Evolutionary conservation across 1,284 basidiomycete genomes (phyloP).

Genomic region (Moesziomyces sp.): DNA sequence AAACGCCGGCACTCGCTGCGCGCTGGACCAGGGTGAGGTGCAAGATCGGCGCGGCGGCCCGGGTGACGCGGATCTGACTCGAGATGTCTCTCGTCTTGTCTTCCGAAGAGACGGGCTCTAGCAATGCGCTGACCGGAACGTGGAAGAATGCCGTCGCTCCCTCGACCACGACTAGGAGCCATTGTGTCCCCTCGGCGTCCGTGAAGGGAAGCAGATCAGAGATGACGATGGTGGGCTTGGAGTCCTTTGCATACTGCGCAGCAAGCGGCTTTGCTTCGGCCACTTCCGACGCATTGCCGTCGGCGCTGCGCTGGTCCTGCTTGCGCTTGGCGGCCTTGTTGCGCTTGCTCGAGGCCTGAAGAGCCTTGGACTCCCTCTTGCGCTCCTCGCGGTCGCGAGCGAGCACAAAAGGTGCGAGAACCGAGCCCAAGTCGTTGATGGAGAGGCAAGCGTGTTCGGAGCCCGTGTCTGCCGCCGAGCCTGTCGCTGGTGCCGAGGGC

Average conservation of each 20-base stretch:
- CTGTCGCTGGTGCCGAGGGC: conserved; percentile 1
- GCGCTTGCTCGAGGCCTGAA: conserved; percentile 35
- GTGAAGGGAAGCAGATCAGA: conserved; percentile 42
- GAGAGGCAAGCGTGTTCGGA: conserved; percentile 31
- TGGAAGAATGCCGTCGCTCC: conserved; percentile 58
- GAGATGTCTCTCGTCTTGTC: conserved; percentile 35
- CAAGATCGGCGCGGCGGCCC: conserved; percentile 46
- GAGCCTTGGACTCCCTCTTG: conserved; percentile 31
- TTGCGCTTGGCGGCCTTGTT: conserved; percentile 39
- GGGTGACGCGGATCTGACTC: conserved; percentile 23
- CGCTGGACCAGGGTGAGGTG: conserved; percentile 19
- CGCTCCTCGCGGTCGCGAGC: conserved; percentile 50
- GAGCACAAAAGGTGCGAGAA: conserved; percentile 32
- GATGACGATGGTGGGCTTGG: conserved; percentile 46
- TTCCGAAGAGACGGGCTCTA: conserved; percentile 11
- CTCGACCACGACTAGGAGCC: conserved; percentile 53
- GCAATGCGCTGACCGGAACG: conserved; percentile 33
- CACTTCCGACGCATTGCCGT: conserved; percentile 5
- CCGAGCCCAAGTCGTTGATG: conserved; percentile 35
- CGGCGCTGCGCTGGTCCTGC: conserved; percentile 12
- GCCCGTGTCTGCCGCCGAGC: conserved; percentile 7
- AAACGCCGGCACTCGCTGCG: conserved; percentile 1
- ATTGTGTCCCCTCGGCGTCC: conserved; percentile 20
- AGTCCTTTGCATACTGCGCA: conserved; percentile 33
- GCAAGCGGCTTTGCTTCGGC: conserved; percentile 20